Conservation (phyloP, 768 basidiomycete genomes). For the Tricholoma sp. region DNA sequence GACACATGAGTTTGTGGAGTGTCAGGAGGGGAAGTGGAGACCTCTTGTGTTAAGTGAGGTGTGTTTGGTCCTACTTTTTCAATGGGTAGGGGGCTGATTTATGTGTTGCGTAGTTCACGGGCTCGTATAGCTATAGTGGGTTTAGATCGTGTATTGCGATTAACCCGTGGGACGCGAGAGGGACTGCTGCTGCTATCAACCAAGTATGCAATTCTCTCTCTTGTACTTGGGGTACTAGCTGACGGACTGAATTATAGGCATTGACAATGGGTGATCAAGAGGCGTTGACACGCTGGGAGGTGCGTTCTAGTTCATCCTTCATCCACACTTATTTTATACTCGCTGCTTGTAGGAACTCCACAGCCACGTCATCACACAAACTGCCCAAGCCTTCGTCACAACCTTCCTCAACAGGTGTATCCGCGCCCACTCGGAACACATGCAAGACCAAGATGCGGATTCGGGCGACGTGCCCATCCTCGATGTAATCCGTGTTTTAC, state of each 20-base stretch:
- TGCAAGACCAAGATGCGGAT: conserved; percentile 30
- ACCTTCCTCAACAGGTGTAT: conserved; percentile 73
- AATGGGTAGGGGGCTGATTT: background rate
- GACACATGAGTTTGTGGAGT: conserved; percentile 82
- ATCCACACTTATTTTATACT: background rate
- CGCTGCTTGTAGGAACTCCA: conserved; percentile 54
- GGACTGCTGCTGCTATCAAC: conserved; percentile 76
- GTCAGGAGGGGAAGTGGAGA: conserved; percentile 64
- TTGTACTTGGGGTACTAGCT: too few species aligned
- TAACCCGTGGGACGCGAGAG: conserved; percentile 81
- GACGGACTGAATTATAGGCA: conserved; percentile 34
- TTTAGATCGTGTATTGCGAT: conserved; percentile 83
- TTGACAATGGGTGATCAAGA: conserved; percentile 76
- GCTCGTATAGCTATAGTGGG: conserved; percentile 80
- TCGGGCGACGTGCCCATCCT: conserved; percentile 23
- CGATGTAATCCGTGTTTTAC: conserved; percentile 47
- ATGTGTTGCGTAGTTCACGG: conserved; percentile 58
- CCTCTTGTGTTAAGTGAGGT: conserved; percentile 80
- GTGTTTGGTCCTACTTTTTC: conserved; percentile 11
- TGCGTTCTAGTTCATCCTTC: conserved; percentile 20
- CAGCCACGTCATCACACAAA: conserved; percentile 81
- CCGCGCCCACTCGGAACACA: conserved; percentile 68
- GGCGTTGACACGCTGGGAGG: conserved; percentile 70
- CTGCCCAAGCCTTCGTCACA: conserved; percentile 77
- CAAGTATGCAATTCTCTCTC: conserved; percentile 23